Evolutionary conservation across 2,329 filamentous ascomycete genomes (phyloP), one percentile per base, ranked within the genome.

Genomic region (Dactylellina parvicollis): DNA sequence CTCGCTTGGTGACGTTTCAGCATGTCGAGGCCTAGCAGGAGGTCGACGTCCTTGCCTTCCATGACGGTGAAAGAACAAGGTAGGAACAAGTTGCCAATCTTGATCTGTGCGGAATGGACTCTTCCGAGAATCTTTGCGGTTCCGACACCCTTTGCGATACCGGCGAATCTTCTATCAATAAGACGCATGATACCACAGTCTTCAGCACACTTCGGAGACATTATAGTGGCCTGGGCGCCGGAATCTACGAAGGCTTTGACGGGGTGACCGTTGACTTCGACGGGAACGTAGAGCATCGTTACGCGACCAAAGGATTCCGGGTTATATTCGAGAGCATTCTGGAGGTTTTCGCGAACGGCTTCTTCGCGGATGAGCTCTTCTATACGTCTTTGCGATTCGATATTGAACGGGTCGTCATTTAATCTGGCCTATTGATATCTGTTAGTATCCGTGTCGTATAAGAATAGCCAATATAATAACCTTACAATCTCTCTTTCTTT

Each of bases 21-120:
- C 92, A 99, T 99, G 81, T 99, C 95, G 42, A 99, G 83, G 2
- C 95, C 95, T 10, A 99, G 87, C 1, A 99, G 86, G 16, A 99
- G 85, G 80, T 98, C 95, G 22, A 99, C 95, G 57, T 92, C 89
- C 82, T 98, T 99, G 76, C 95, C 95, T 82, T 99, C 95, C 95
- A 99, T 99, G 79, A 99, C 95, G 2, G 95, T 99, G 81, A 99
- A 99, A 71, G 92, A 95, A 82, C 93, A 98, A 1, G 94, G 90
- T 77, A 99, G 84, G 79, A 92, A 92, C 75, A 94, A 87, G 42
- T 86, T 88, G 59, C 94, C 95, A 77, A 99, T 95, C 81, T 92
- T 94, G 81, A 99, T 96, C 81, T 94, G 92, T 8, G 95, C 95
- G 20, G 92, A 92, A 81, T 99, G 95, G 2, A 99, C 95, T 57